phyloP scores from a whole-genome alignment of 2,329 filamentous ascomycete species.

The Pseudogymnoascus verrucosus region DNA sequence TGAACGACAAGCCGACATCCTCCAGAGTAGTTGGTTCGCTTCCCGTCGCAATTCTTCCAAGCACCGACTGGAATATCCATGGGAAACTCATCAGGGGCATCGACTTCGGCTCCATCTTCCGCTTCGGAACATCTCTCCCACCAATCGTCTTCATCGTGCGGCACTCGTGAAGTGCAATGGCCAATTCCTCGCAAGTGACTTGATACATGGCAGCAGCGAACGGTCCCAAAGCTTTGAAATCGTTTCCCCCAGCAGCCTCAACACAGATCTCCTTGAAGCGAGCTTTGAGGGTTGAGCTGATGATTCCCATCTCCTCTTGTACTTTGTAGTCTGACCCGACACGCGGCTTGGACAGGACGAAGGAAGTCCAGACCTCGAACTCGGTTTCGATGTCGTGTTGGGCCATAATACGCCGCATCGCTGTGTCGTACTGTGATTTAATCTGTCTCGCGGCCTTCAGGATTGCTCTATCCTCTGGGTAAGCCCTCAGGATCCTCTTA shows the following conservation, averaged over 20 bases:
- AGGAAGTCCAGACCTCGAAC: conserved; percentile 86
- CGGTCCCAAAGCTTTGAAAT: conserved; percentile 52
- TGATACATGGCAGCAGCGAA: conserved; percentile 85
- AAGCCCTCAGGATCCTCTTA: conserved; percentile 58
- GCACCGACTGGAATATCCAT: conserved; percentile 73
- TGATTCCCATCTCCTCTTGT: conserved; percentile 69
- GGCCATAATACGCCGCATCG: conserved; percentile 71
- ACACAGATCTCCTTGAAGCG: conserved; percentile 61
- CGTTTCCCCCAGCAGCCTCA: conserved; percentile 52
- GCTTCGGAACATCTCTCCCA: conserved; percentile 30
- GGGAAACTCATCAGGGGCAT: conserved; percentile 90
- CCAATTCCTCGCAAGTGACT: conserved; percentile 66
- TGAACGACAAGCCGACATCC: conserved; percentile 15
- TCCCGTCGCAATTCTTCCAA: conserved; percentile 59
- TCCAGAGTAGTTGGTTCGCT: conserved; percentile 17
- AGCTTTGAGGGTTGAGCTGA: conserved; percentile 58
- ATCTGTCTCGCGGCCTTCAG: conserved; percentile 54
- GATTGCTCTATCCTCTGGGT: conserved; percentile 44
- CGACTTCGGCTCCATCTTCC: conserved; percentile 35
- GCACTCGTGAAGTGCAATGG: conserved; percentile 47
- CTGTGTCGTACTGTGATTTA: conserved; percentile 71
- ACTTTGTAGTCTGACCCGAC: conserved; percentile 75
- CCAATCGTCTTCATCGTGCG: conserved; percentile 31
- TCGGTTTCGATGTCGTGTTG: conserved; percentile 79
- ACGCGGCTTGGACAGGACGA: conserved; percentile 67